These are phyloP conservation scores for Heterobasidion parviporum DNA, from an alignment of 1,284 basidiomycete species.

Conservation along the genomic window DNA sequence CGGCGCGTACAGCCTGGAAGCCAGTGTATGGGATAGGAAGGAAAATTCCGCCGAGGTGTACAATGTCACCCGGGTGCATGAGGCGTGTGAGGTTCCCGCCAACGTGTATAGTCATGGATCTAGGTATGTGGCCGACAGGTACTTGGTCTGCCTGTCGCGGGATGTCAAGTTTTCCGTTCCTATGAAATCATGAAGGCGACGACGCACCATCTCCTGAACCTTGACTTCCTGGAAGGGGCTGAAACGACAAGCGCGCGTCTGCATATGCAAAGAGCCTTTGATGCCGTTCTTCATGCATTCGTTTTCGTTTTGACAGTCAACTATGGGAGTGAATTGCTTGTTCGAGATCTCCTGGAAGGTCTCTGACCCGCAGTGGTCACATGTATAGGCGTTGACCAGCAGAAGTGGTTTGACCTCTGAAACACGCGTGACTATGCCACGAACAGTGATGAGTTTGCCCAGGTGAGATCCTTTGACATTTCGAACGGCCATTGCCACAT, in stretches of 20 bases:
- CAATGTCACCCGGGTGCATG: slow-evolving; percentile 94
- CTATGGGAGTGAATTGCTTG: slow-evolving; percentile 86
- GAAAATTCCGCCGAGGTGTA: slow-evolving; percentile 87
- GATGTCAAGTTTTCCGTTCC: slow-evolving; percentile 4
- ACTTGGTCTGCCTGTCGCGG: slow-evolving; percentile 87
- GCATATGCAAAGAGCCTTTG: slow-evolving; percentile 92
- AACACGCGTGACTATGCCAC: slow-evolving; percentile 96
- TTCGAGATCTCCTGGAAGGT: slow-evolving; percentile 98
- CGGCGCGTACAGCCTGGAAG: slow-evolving; percentile 86
- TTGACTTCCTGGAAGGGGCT: slow-evolving; percentile 98
- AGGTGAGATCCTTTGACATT: slow-evolving; percentile 82
- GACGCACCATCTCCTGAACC: slow-evolving; percentile 93
- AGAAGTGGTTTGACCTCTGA: slow-evolving; percentile 98
- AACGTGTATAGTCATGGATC: slow-evolving; percentile 95
- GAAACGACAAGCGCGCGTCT: slow-evolving; percentile 95
- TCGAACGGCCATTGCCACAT: slow-evolving; percentile 80
- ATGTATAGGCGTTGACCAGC: slow-evolving; percentile 97
- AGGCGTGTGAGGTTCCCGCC: slow-evolving; percentile 85
- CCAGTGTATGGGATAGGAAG: slow-evolving; percentile 87
- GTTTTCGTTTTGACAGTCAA: slow-evolving; percentile 77
- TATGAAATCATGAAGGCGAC: background rate
- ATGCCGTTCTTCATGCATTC: slow-evolving; percentile 86
- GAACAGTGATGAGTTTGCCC: slow-evolving; percentile 90
- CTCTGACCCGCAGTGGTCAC: slow-evolving; percentile 96
- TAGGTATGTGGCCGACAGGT: slow-evolving; percentile 97